phyloP scores from a whole-genome alignment of 1,284 basidiomycete genomes.

The Tausonia pullulans region DNA sequence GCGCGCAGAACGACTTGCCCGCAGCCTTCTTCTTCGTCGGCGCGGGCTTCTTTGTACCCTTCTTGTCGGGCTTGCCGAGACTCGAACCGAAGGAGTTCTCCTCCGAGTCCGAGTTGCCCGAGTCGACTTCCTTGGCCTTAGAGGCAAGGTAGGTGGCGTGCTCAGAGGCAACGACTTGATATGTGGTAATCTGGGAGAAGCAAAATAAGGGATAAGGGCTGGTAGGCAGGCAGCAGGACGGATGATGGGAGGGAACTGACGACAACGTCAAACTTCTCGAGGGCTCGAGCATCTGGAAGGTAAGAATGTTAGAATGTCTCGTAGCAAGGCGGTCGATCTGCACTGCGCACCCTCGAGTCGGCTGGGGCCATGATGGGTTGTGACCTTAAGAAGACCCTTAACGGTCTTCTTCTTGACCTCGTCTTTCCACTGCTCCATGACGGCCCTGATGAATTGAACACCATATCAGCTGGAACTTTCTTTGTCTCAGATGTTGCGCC shows the following conservation, averaged over 20 bases:
- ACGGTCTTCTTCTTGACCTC: conserved; percentile 70
- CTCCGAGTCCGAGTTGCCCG: not conserved
- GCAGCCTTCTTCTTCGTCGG: conserved; percentile 35
- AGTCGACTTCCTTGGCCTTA: not conserved
- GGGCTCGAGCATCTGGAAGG: conserved; percentile 45
- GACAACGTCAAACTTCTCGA: conserved; percentile 61
- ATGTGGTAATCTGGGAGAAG: conserved; percentile 51
- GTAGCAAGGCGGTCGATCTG: not conserved
- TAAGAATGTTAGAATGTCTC: not conserved
- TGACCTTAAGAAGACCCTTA: conserved; percentile 50
- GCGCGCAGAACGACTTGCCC: conserved; percentile 44
- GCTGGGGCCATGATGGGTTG: conserved; percentile 67
- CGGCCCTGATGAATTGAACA: conserved; percentile 34
- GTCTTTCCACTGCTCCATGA: conserved; percentile 83
- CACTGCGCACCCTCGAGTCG: conserved; percentile 50
- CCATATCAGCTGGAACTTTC: not conserved
- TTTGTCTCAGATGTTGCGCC: not conserved
- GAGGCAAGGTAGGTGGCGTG: conserved; percentile 12
- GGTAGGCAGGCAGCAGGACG: not conserved
- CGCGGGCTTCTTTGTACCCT: conserved; percentile 37
- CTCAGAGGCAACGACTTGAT: conserved; percentile 40
- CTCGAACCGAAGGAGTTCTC: conserved; percentile 1
- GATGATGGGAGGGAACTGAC: conserved; percentile 29
- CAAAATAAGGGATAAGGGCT: not conserved
- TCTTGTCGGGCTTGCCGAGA: conserved; percentile 29